Evolutionary conservation across 768 basidiomycete genomes (phyloP).

Genomic region (Suillus spraguei): DNA sequence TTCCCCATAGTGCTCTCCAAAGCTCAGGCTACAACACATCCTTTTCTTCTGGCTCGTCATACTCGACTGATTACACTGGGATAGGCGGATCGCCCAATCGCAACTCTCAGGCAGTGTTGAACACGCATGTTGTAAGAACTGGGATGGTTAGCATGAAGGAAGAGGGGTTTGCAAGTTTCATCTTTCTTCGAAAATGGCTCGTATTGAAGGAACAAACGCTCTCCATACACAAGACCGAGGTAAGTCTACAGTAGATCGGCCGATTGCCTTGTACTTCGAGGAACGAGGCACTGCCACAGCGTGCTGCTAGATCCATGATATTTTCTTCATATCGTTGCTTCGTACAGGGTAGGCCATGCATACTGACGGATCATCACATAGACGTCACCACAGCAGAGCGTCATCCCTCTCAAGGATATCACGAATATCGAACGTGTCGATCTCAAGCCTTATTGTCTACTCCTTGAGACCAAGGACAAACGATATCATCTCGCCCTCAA

Average conservation of each 20-base stretch:
- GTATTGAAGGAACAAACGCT: conserved; percentile 80
- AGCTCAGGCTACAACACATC: conserved; percentile 61
- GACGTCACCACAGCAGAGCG: conserved; percentile 58
- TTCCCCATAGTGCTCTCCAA: conserved; percentile 43
- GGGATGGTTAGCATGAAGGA: conserved; percentile 92
- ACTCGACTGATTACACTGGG: conserved; percentile 70
- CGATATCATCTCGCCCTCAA: conserved; percentile 82
- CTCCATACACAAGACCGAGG: conserved; percentile 90
- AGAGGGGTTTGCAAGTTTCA: conserved; percentile 88
- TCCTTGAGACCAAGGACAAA: conserved; percentile 85
- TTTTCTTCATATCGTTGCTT: not conserved
- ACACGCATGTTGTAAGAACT: conserved; percentile 56
- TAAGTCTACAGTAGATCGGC: conserved; percentile 38
- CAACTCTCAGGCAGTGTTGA: conserved; percentile 36
- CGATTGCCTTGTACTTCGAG: conserved; percentile 7
- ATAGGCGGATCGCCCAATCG: conserved; percentile 81
- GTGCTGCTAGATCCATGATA: not conserved
- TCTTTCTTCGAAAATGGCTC: conserved; percentile 92
- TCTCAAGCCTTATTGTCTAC: conserved; percentile 90
- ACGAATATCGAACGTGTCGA: conserved; percentile 90
- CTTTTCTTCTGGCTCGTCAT: conserved; percentile 61
- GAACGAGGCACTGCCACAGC: conserved; percentile 1
- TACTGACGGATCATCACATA: conserved; percentile 26
- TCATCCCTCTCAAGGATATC: conserved; percentile 75
- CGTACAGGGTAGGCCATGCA: not conserved